phyloP scores from a whole-genome alignment of 1,284 basidiomycete genomes.

The Inonotus hispidus region DNA sequence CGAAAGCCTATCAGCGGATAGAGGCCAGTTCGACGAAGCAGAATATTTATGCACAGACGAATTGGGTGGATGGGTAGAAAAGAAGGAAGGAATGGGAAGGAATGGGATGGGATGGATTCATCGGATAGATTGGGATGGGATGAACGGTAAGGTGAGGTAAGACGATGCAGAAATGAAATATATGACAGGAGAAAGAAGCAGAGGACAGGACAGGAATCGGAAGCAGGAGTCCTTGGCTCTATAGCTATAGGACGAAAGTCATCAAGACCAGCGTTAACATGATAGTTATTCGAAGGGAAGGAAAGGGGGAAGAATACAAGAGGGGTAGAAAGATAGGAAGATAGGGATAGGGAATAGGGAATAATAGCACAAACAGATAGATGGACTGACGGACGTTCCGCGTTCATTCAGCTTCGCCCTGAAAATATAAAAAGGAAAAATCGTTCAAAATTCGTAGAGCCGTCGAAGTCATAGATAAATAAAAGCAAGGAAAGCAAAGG shows the following conservation, averaged over 20 bases:
- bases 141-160: too few species aligned
- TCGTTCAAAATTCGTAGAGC: not conserved
- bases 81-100: too few species aligned
- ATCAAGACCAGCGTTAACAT: not conserved
- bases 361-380: not conserved
- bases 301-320: too few species aligned
- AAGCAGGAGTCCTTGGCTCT: slow-evolving; percentile 8
- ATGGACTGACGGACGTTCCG: not conserved
- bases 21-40: too few species aligned
- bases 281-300: not conserved
- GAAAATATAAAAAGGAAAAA: not conserved
- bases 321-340: not conserved
- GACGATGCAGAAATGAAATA: too few species aligned
- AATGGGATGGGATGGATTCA: too few species aligned
- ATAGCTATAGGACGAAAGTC: not conserved
- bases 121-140: too few species aligned
- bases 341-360: not conserved
- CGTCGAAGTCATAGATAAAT: slow-evolving; percentile 2
- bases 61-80: not conserved
- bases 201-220: too few species aligned
- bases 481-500: not conserved
- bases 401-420: not conserved
- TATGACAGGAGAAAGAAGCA: too few species aligned
- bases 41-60: not conserved
- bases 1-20: not conserved